Conservation (phyloP, 352 stramenopile genomes). For the Plasmopara viticola region DNA sequence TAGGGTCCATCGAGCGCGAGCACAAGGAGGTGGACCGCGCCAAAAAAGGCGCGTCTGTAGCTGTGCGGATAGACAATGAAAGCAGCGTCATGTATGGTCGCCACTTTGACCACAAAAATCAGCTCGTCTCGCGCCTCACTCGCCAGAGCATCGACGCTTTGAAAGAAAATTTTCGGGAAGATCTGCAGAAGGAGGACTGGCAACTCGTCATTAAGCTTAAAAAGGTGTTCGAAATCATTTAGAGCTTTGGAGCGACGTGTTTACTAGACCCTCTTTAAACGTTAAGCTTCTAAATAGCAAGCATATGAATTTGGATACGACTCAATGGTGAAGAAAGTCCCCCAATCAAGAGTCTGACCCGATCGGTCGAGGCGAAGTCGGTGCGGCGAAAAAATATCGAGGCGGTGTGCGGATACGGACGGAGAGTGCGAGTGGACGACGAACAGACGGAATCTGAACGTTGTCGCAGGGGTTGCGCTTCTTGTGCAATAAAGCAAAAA, state of each 20-base stretch:
- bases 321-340: too few relatives aligned
- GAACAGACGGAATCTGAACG: too few relatives aligned
- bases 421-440: too few relatives aligned
- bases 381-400: too few relatives aligned
- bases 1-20: slow-evolving; percentile 96
- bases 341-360: too few relatives aligned
- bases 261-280: not conserved
- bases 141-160: slow-evolving; percentile 96
- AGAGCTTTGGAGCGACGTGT: slow-evolving; percentile 24
- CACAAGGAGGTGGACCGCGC: slow-evolving; percentile 93
- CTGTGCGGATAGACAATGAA: slow-evolving; percentile 97
- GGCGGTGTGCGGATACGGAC: too few relatives aligned
- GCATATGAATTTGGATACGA: too few relatives aligned
- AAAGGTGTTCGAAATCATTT: slow-evolving; percentile 98
- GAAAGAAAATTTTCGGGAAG: slow-evolving; percentile 98
- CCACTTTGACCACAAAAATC: slow-evolving; percentile 94
- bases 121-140: slow-evolving; percentile 79
- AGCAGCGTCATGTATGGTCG: slow-evolving; percentile 94
- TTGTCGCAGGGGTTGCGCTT: too few relatives aligned
- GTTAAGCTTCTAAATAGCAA: too few relatives aligned
- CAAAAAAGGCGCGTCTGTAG: slow-evolving; percentile 91
- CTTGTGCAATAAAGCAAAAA: too few relatives aligned
- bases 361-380: too few relatives aligned
- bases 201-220: slow-evolving; percentile 98
- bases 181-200: slow-evolving; percentile 98